These are phyloP conservation scores for Daldinia eschscholtzii DNA, from an alignment of 2,329 filamentous ascomycete genomes.

Conservation along the genomic window DNA sequence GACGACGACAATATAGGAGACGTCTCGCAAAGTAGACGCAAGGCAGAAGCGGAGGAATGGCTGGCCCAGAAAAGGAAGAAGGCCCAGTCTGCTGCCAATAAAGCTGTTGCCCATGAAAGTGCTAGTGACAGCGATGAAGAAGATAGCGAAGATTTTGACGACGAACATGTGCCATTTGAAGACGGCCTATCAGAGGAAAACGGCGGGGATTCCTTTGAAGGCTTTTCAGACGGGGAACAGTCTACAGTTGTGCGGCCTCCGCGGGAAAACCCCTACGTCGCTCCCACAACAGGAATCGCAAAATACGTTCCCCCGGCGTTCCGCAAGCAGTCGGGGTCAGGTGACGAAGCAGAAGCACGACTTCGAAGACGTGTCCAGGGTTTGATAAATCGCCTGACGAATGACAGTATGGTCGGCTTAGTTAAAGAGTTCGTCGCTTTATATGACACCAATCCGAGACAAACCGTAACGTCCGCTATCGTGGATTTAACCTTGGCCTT, in stretches of 20 bases:
- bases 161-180: slow-evolving; percentile 36
- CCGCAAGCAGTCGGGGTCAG: slow-evolving; percentile 71
- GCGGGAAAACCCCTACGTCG: slow-evolving; percentile 89
- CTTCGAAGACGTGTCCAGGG: slow-evolving; percentile 87
- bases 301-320: slow-evolving; percentile 95
- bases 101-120: slow-evolving; percentile 21
- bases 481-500: slow-evolving; percentile 83
- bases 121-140: slow-evolving; percentile 44
- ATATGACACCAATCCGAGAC: slow-evolving; percentile 86
- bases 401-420: slow-evolving; percentile 89
- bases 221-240: slow-evolving; percentile 55
- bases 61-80: slow-evolving; percentile 69
- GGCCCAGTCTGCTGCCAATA: slow-evolving; percentile 49
- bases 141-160: slow-evolving; percentile 47
- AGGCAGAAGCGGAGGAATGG: slow-evolving; percentile 71
- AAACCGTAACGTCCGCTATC: slow-evolving; percentile 85
- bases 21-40: slow-evolving; percentile 72
- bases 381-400: slow-evolving; percentile 90
- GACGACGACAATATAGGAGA: slow-evolving; percentile 60
- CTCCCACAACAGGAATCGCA: slow-evolving; percentile 69
- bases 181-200: slow-evolving; percentile 28
- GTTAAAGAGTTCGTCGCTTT: slow-evolving; percentile 84
- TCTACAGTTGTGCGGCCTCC: slow-evolving; percentile 58
- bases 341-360: slow-evolving; percentile 75
- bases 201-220: slow-evolving; percentile 55